A percentile compares a stretch with the other conserved stretches of the same genome.
phyloP scores from a whole-genome alignment of 2,329 filamentous ascomycete species.

The Pyrenophora graminea region DNA sequence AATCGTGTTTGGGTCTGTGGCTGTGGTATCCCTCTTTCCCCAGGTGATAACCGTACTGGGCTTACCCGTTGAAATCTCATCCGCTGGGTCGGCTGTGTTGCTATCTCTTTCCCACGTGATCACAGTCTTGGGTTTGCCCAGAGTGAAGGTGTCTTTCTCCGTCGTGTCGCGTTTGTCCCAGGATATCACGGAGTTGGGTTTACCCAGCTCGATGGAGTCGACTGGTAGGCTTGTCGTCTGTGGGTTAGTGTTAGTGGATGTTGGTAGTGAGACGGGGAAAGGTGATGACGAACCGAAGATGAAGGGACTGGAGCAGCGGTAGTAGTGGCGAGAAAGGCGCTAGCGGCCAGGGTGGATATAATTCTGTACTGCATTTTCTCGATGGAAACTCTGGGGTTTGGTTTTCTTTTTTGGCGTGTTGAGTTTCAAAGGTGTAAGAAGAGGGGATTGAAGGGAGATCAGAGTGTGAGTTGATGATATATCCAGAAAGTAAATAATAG shows the following conservation, averaged over 20 bases:
- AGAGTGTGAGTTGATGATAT: constrained; percentile 2
- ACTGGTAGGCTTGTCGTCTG: constrained; percentile 1
- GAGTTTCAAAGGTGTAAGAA: not conserved
- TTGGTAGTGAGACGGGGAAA: not conserved
- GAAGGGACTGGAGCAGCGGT: constrained; percentile 30
- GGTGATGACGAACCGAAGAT: constrained; percentile 20
- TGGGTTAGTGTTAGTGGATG: constrained; percentile 4
- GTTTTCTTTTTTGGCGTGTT: not conserved
- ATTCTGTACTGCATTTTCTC: constrained; percentile 35
- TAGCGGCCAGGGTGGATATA: constrained; percentile 31
- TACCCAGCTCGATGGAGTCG: constrained; percentile 18
- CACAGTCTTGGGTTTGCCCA: not conserved
- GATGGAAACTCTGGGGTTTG: no score
- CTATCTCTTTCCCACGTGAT: constrained; percentile 22
- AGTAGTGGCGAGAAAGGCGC: constrained; percentile 27
- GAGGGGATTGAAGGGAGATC: not conserved
- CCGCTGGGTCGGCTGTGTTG: not conserved
- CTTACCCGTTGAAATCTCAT: constrained; percentile 8
- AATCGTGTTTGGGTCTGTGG: constrained; percentile 2
- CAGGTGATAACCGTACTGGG: constrained; percentile 24
- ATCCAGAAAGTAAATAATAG: not conserved
- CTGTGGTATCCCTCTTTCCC: constrained; percentile 12
- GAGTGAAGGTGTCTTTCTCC: not conserved
- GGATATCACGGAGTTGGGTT: constrained; percentile 20
- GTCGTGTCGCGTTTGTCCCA: constrained; percentile 19